A percentile compares a stretch with the other conserved stretches of the same genome.
Evolutionary conservation across 1,139 yeast species (phyloP).

Genomic region (Geotrichum bryndzae): DNA sequence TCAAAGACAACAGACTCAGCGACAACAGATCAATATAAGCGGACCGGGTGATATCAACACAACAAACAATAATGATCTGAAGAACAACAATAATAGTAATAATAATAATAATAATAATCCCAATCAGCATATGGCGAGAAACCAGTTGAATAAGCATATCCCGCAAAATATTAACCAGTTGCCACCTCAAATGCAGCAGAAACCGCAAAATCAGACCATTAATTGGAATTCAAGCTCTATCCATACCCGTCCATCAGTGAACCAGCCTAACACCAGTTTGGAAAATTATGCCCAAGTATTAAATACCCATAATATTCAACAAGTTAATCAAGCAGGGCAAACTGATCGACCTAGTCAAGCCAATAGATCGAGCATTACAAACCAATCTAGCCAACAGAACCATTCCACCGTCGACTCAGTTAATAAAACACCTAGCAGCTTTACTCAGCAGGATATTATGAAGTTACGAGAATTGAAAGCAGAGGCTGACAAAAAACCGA

Average conservation of each 20-base stretch:
- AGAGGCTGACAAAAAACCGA: constrained; percentile 3
- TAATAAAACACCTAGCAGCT: neutral
- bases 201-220: neutral
- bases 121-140: neutral
- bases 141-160: neutral
- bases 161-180: neutral
- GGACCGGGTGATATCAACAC: constrained; percentile 22
- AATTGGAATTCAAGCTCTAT: neutral
- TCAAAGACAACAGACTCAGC: constrained; percentile 24
- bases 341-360: neutral
- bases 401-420: neutral
- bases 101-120: neutral
- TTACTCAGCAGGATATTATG: neutral
- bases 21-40: constrained; percentile 21
- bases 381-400: neutral
- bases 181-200: neutral
- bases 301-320: neutral
- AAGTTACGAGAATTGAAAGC: constrained; percentile 9
- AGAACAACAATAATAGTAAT: constrained; percentile 18
- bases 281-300: neutral
- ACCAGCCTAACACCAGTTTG: neutral
- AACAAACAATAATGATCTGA: constrained; percentile 23
- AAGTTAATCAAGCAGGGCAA: neutral
- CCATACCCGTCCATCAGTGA: neutral
- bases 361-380: neutral